A percentile compares a stretch with the other conserved stretches of the same genome.
phyloP scores from a whole-genome alignment of 2,329 filamentous ascomycete genomes.

The Fusarium mundagurra region DNA sequence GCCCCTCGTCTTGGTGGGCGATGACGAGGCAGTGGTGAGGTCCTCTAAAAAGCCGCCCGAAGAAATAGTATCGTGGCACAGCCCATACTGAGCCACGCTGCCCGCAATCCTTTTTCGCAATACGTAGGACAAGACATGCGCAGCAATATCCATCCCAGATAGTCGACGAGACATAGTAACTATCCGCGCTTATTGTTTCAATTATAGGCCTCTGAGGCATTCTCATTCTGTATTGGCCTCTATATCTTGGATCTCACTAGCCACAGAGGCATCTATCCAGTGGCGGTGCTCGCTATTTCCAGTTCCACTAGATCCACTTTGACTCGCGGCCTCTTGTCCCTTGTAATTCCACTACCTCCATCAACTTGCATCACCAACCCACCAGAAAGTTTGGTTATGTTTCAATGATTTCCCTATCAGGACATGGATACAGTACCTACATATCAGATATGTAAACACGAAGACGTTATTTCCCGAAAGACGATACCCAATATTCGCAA shows the following conservation, averaged over 20 bases:
- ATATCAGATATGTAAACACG: not conserved
- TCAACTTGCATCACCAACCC: constrained; percentile 28
- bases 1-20: constrained; percentile 43
- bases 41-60: constrained; percentile 21
- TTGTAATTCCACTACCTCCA: constrained; percentile 34
- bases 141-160: constrained; percentile 1
- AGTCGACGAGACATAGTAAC: not conserved
- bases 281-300: constrained; percentile 31
- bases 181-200: constrained; percentile 23
- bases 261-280: constrained; percentile 14
- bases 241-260: constrained; percentile 9
- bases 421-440: not conserved
- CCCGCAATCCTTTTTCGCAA: constrained; percentile 18
- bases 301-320: constrained; percentile 31
- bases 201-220: constrained; percentile 14
- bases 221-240: not conserved
- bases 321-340: constrained; percentile 39
- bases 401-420: constrained; percentile 20
- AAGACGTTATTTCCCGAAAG: not conserved
- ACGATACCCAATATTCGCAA: not conserved
- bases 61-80: constrained; percentile 40
- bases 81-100: constrained; percentile 39
- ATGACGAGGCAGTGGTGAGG: constrained; percentile 53
- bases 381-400: constrained; percentile 17
- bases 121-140: constrained; percentile 12